Base-by-base conservation (phyloP, 108 stramenopile species). In the Epithemia pelagica region DNA sequence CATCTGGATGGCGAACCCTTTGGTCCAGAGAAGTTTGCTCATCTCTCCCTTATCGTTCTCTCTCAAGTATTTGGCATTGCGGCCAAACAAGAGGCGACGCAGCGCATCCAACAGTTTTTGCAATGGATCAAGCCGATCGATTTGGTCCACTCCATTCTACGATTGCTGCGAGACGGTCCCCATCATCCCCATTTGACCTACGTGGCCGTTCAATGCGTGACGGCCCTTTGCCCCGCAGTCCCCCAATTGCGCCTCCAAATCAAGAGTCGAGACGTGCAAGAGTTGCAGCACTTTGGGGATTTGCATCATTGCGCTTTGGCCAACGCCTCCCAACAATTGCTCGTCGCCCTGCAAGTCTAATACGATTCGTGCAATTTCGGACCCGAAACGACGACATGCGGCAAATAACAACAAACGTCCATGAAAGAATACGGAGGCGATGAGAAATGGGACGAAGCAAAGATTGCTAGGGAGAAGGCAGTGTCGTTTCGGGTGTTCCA, bases 181-280 rank as follows among this genome's bases (percentile, higher is more conserved):
- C 10, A 32, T 62, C 61, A 30, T 21, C 31, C 61, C 7, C 61
- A 32, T 30, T 30, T 22, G 10, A 27, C 61, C 25, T 62, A 32
- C 18, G n/a, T 62, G 7, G 61, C 56, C 7, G 25, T 58, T 7
- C 25, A 58, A n/a, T 23, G 25, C 25, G 15, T 58, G 18, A 27
- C 22, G 26, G 56, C 56, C 21, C 21, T 58, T 5, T 58, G 21
- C 26, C 37, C 37, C 37, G 5, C 15, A 10, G 37, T 46, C 10
- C 37, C 37, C 15, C 37, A 15, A 10, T 46, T 46, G 37, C 37
- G 37, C 37, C 10, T 5, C 37, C 37, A 46, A 15, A 46, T 46
- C 15, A 46, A 46, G 15, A 46, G 10, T 15, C 5, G 37, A 10
- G 37, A 46, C 15, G 37, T 46, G 37, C 37, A 46, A 46, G 37